A percentile compares a stretch with the other conserved stretches of the same genome.
Conservation (phyloP, 2,329 filamentous ascomycete genomes). For the Fusarium burgessii region DNA sequence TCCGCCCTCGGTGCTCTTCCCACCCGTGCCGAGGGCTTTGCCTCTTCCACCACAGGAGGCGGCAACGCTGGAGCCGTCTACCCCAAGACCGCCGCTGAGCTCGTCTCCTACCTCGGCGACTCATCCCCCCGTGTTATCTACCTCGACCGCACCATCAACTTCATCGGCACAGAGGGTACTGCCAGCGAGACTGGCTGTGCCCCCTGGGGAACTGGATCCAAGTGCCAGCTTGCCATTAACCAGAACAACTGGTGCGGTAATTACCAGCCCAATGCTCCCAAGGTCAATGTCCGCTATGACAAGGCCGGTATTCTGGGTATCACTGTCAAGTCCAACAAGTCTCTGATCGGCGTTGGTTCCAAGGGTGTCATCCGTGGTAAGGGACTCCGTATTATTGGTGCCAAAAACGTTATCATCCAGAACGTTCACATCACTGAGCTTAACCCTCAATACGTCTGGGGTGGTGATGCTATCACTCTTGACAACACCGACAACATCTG, state of each 20-base stretch:
- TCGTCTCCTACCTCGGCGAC: slow-evolving; percentile 70
- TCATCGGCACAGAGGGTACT: slow-evolving; percentile 66
- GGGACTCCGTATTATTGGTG: slow-evolving; percentile 62
- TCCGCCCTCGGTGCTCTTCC: slow-evolving; percentile 43
- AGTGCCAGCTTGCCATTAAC: slow-evolving; percentile 71
- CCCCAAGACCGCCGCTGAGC: slow-evolving; percentile 65
- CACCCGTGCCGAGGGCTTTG: slow-evolving; percentile 58
- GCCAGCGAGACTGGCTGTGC: slow-evolving; percentile 66
- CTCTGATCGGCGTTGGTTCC: slow-evolving; percentile 64
- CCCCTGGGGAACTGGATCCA: slow-evolving; percentile 65
- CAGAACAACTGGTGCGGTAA: slow-evolving; percentile 69
- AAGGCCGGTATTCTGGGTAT: slow-evolving; percentile 65
- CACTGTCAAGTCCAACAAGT: slow-evolving; percentile 68
- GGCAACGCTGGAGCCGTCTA: slow-evolving; percentile 65
- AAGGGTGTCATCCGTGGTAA: slow-evolving; percentile 69
- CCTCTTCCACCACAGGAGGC: slow-evolving; percentile 69
- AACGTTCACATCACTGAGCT: slow-evolving; percentile 67
- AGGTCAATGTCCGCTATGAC: slow-evolving; percentile 60
- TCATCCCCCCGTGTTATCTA: slow-evolving; percentile 67
- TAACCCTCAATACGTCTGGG: slow-evolving; percentile 70
- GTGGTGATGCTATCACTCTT: slow-evolving; percentile 68
- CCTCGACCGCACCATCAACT: slow-evolving; percentile 67
- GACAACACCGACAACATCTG: slow-evolving; percentile 60
- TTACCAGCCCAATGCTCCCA: slow-evolving; percentile 64
- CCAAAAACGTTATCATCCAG: slow-evolving; percentile 70